Conservation (phyloP, 2,329 filamentous ascomycete genomes). For the Cytospora schulzeri region DNA sequence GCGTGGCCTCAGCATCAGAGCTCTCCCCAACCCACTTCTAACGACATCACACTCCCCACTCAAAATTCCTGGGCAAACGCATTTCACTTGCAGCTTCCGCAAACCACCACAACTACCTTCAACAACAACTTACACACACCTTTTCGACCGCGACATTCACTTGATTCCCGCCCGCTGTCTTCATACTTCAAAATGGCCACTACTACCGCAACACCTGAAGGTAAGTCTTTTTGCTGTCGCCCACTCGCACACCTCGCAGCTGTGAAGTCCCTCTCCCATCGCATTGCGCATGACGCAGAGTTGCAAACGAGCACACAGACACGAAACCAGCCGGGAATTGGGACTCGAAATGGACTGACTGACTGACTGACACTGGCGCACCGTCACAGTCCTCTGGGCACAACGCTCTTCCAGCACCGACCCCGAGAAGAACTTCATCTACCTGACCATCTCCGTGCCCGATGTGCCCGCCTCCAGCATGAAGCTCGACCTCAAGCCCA, state of each 20-base stretch:
- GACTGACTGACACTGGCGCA: constrained; percentile 6
- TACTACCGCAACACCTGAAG: constrained; percentile 41
- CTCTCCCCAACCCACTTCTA: constrained; percentile 19
- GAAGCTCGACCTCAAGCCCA: constrained; percentile 81
- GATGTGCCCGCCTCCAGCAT: constrained; percentile 77
- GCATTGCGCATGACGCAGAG: neutral
- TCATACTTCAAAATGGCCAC: constrained; percentile 34
- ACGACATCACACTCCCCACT: constrained; percentile 21
- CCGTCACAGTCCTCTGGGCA: constrained; percentile 82
- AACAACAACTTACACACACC: constrained; percentile 3
- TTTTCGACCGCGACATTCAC: constrained; percentile 5
- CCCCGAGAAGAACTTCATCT: constrained; percentile 88
- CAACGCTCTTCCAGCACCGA: constrained; percentile 87
- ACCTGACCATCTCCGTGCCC: constrained; percentile 85
- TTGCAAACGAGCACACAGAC: neutral
- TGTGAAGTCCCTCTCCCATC: neutral
- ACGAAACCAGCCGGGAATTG: too few relatives aligned
- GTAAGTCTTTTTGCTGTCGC: constrained; percentile 36
- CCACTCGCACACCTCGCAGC: neutral
- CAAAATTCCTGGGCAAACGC: constrained; percentile 26
- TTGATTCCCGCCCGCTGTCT: constrained; percentile 1
- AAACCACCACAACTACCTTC: constrained; percentile 8
- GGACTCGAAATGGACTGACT: neutral
- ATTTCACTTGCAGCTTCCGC: constrained; percentile 17
- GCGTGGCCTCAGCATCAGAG: constrained; percentile 16